Evolutionary conservation across 2,329 filamentous ascomycete species (phyloP), one percentile per base, ranked within the genome.

Genomic region (Sclerotinia subarctica): DNA sequence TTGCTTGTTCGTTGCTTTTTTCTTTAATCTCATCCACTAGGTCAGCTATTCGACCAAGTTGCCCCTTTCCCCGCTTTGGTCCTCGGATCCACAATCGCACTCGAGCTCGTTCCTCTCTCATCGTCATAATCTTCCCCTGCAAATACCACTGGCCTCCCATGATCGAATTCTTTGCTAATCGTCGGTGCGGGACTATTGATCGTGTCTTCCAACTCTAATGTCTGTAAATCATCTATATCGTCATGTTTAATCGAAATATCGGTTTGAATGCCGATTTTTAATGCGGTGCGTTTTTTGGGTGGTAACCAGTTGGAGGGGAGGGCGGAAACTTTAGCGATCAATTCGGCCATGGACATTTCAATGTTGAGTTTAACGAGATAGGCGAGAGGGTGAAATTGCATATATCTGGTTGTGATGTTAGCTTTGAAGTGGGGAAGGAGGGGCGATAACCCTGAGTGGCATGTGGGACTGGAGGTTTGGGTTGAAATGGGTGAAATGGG

Each of bases 321-420:
- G 5, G 42, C 44, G 44, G 73, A 68, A 6, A 75, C 69, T 64
- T 70, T 71, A 32, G 77, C 77, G 67, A 81, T 79, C 7, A 81
- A 76, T 1, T 78, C 77, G 8, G 80, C 79, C 79, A 81, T 81
- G 69, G 76, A 77, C 78, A 81, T 79, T 73, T 81, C 80, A 67
- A 81, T 81, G 71, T 81, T 80, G 65, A 81, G 78, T 69, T 78
- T 81, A 58, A 81, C 78, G 59, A 80, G 79, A 73, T 81, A 81
- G 8, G 77, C 77, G 13, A 81, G 76, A 0, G 79, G 79, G 65
- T 81, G 79, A 73, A 81, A 80, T 70, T 80, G 78, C 63, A 80
- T 76, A 72, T 77, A 78, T 49, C 73, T 74, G 21, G 19, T 47
- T 44, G 2, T 10, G 5, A 24, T 17, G 32, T 26, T 49, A n/a